Evolutionary conservation across 2,329 filamentous ascomycete genomes (phyloP).

Genomic region (Fusarium pininemorale): DNA sequence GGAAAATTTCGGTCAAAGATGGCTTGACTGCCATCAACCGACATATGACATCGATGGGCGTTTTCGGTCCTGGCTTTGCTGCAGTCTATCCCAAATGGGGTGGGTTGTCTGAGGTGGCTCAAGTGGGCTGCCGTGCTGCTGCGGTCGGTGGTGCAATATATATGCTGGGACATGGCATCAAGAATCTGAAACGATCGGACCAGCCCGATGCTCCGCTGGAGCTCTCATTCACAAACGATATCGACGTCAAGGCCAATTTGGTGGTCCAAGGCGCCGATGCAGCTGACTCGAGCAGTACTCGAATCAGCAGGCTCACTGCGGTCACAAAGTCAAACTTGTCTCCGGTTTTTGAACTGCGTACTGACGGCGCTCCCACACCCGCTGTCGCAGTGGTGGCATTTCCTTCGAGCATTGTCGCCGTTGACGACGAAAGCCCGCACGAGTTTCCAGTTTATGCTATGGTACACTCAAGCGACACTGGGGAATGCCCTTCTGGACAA

Average conservation of each 20-base stretch:
- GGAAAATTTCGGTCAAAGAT: constrained; percentile 68
- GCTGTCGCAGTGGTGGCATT: constrained; percentile 78
- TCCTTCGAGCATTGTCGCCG: constrained; percentile 60
- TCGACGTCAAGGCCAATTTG: constrained; percentile 63
- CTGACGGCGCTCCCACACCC: constrained; percentile 80
- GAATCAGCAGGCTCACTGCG: constrained; percentile 69
- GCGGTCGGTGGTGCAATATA: constrained; percentile 93
- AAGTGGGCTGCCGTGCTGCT: constrained; percentile 89
- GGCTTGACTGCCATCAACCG: constrained; percentile 79
- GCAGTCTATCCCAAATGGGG: constrained; percentile 94
- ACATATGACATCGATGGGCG: constrained; percentile 85
- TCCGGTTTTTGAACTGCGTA: constrained; percentile 72
- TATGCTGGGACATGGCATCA: constrained; percentile 78
- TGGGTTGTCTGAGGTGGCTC: constrained; percentile 85
- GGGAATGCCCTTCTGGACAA: constrained; percentile 88
- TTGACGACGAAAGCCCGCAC: constrained; percentile 46
- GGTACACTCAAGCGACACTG: constrained; percentile 88
- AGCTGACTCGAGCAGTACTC: constrained; percentile 39
- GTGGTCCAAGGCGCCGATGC: constrained; percentile 59
- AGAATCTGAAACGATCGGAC: constrained; percentile 42
- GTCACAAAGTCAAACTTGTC: constrained; percentile 74
- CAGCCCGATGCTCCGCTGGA: constrained; percentile 47
- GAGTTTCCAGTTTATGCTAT: constrained; percentile 66
- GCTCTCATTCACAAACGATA: constrained; percentile 65
- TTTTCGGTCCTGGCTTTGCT: constrained; percentile 89